phyloP scores from a whole-genome alignment of 768 basidiomycete species.

The Tubosaeta sp. region DNA sequence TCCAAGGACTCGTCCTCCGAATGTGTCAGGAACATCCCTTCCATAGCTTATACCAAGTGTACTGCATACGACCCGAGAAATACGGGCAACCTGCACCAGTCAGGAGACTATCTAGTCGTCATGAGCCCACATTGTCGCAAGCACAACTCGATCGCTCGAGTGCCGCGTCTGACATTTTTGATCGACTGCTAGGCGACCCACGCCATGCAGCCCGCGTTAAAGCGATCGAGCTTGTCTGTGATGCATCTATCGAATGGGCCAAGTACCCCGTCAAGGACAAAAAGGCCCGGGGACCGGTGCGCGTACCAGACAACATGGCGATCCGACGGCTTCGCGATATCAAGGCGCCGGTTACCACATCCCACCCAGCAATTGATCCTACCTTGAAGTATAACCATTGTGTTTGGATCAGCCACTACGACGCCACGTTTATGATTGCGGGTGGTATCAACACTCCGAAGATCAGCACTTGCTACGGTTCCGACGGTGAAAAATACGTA shows the following conservation, averaged over 20 bases:
- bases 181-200: conserved; percentile 46
- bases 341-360: conserved; percentile 82
- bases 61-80: conserved; percentile 54
- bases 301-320: conserved; percentile 42
- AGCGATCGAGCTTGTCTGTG: conserved; percentile 57
- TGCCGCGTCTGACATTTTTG: conserved; percentile 63
- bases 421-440: conserved; percentile 51
- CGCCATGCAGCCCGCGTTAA: conserved; percentile 36
- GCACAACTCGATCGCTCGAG: conserved; percentile 52
- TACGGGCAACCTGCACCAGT: conserved; percentile 16
- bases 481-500: conserved; percentile 59
- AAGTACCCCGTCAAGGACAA: conserved; percentile 47
- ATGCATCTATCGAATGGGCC: conserved; percentile 72
- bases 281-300: conserved; percentile 24
- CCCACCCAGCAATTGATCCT: conserved; percentile 61
- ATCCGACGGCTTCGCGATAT: conserved; percentile 51
- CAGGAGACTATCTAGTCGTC: conserved; percentile 47
- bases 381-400: conserved; percentile 65
- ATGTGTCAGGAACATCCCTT: conserved; percentile 92
- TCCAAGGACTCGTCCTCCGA: conserved; percentile 61
- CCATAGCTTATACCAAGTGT: conserved; percentile 88
- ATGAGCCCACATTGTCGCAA: conserved; percentile 33
- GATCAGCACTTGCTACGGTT: conserved; percentile 65
- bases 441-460: conserved; percentile 87
- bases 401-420: conserved; percentile 66